Evolutionary conservation across 768 basidiomycete genomes (phyloP), one percentile per base, ranked within the genome.

Genomic region (Tylopilus sp.): DNA sequence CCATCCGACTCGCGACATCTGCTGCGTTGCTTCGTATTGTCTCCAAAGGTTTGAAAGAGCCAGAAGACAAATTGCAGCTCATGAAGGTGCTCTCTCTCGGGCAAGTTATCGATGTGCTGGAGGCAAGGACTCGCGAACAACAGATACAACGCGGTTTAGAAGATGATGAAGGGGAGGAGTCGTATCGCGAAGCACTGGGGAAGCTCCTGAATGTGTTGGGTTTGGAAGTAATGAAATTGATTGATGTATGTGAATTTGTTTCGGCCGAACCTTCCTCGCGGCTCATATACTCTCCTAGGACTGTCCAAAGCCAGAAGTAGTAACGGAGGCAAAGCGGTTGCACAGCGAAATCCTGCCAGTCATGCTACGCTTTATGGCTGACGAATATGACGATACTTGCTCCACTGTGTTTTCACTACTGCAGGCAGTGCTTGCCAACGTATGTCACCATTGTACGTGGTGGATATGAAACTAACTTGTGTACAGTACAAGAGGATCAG

Each of bases 21-120:
- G 79, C 77, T n/a, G 80, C 93, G 2, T 71, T 98, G 43, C 77
- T 83, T 11, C 84, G 88, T 21, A 90, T 98, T 46, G 78, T 95
- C n/a, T 73, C 82, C 22, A 98, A 98, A 69, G 97, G 97, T 17
- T 78, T 98, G 40, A 94, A 98, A 63, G 93, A 95, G 61, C 82
- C 91, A 0, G 76, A 77, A 33, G 94, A 95, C 66, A 97, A 97
- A 68, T 70, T 99, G 9, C 88, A 91, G 60, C 76, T 98, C 15
- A 77, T 98, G 60, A 87, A 91, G 62, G 90, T 97, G 3, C 79
- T 99, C 28, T 87, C 95, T 18, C 73, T 98, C 23, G 86, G 85
- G 11, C 80, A 86, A 54, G 88, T 95, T 18, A 73, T 98, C 11
- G 83, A 84, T 36, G 85, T 87, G 1, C 73, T 98, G 21, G 91